A percentile compares a stretch with the other conserved stretches of the same genome.
Evolutionary conservation across 75 land plant genomes (phyloP).

Genomic region (Selaginella tamariscina): DNA sequence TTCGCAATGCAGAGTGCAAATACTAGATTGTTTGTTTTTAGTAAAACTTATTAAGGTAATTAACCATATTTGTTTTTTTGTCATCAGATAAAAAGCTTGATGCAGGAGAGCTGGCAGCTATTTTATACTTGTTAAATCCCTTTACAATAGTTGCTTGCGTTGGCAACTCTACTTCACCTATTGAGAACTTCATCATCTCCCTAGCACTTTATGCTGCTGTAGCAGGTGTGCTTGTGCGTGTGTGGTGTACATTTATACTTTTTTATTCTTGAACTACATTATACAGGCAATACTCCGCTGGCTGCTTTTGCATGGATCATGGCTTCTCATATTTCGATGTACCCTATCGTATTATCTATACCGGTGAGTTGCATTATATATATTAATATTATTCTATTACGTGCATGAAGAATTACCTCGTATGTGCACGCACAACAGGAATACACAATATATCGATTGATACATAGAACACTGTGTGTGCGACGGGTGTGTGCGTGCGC

Average conservation of each 20-base stretch:
- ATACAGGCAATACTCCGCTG: slow-evolving; percentile 51
- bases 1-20: too few species aligned
- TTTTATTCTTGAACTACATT: neutral
- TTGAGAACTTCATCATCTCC: slow-evolving; percentile 55
- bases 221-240: neutral
- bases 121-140: slow-evolving; percentile 81
- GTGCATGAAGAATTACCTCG: too few species aligned
- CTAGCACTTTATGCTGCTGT: slow-evolving; percentile 62
- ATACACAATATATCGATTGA: too few species aligned
- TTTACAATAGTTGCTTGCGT: slow-evolving; percentile 65
- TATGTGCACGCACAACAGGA: too few species aligned
- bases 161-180: slow-evolving; percentile 63
- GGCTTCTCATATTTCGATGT: slow-evolving; percentile 73
- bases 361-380: slow-evolving; percentile 59
- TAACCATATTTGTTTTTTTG: neutral
- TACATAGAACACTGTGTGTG: too few species aligned
- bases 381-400: too few species aligned
- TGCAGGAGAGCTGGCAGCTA: slow-evolving; percentile 65
- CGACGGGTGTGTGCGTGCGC: too few species aligned
- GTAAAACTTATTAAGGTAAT: too few species aligned
- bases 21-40: too few species aligned
- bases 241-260: neutral
- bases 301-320: slow-evolving; percentile 82
- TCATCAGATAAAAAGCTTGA: slow-evolving; percentile 10
- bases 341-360: slow-evolving; percentile 55